A percentile compares a stretch with the other conserved stretches of the same genome.
Conservation (phyloP, 257 asterid genomes). For the Forsythia viridissima region DNA sequence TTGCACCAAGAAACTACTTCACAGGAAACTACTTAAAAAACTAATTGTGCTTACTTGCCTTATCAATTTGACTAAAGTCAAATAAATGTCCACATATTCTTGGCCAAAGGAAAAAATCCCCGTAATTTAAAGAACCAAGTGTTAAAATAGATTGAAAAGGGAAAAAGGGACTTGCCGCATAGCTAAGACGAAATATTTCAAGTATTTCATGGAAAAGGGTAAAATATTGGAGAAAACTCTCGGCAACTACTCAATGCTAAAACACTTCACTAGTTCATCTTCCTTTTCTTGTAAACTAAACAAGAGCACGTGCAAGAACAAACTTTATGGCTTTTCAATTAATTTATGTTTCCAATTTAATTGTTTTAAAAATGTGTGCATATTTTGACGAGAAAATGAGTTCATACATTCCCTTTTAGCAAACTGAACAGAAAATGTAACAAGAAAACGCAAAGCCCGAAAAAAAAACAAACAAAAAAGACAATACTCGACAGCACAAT, state of each 20-base stretch:
- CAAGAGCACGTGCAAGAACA: background rate
- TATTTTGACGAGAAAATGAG: background rate
- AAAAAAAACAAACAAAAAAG: background rate
- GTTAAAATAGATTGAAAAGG: too few relatives aligned
- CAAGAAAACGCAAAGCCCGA: background rate
- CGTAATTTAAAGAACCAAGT: too few relatives aligned
- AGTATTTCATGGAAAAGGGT: background rate
- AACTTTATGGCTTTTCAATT: background rate
- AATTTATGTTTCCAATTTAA: background rate
- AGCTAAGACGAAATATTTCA: background rate
- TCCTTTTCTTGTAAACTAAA: constrained; percentile 5
- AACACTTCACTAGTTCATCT: background rate
- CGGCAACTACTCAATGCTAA: constrained; percentile 13
- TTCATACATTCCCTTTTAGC: background rate
- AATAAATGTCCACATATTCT: too few relatives aligned
- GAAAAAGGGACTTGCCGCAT: too few relatives aligned
- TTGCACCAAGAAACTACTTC: background rate
- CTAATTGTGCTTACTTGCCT: too few relatives aligned
- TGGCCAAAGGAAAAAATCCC: too few relatives aligned
- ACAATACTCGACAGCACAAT: too few relatives aligned
- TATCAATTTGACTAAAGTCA: too few relatives aligned
- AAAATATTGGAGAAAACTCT: background rate
- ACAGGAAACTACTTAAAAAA: too few relatives aligned
- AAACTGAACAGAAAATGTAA: background rate
- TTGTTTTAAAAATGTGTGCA: constrained; percentile 1